A percentile compares a stretch with the other conserved stretches of the same genome.
These are phyloP conservation scores for Entophlyctis helioformis DNA, from an alignment of 192 early-diverging fungal genomes.

Conservation along the genomic window DNA sequence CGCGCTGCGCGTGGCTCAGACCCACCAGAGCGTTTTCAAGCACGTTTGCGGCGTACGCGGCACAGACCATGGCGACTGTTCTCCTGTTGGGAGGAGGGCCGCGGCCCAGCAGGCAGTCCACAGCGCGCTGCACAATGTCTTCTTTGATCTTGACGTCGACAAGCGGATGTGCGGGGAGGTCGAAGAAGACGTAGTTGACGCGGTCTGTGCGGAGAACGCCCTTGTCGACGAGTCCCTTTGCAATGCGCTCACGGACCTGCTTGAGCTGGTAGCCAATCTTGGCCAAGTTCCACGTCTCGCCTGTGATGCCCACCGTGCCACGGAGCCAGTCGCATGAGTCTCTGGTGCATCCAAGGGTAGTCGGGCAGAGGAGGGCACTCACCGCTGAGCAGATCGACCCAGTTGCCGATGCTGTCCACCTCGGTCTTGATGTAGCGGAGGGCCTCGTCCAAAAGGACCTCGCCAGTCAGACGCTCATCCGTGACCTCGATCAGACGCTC, in stretches of 20 bases:
- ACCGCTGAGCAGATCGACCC: slow-evolving; percentile 99
- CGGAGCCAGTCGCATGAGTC: no score
- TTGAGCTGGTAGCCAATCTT: slow-evolving; percentile 96
- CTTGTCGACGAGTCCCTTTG: slow-evolving; percentile 98
- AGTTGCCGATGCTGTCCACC: slow-evolving; percentile 70
- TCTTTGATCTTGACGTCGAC: slow-evolving; percentile 80
- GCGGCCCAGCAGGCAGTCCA: slow-evolving; percentile 65
- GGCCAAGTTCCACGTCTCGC: slow-evolving; percentile 97
- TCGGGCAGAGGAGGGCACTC: slow-evolving; percentile 4
- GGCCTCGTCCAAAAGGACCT: slow-evolving; percentile 92
- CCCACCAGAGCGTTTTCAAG: slow-evolving; percentile 85
- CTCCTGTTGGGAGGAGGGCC: slow-evolving; percentile 51
- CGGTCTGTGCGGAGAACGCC: slow-evolving; percentile 93
- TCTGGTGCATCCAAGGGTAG: no score
- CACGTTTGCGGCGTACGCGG: slow-evolving; percentile 95
- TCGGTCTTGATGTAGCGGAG: slow-evolving; percentile 83
- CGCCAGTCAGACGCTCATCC: slow-evolving; percentile 73
- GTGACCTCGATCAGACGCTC: slow-evolving; percentile 78
- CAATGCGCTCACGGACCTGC: slow-evolving; percentile 90
- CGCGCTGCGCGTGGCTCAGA: slow-evolving; percentile 73
- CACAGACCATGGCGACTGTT: slow-evolving; percentile 81
- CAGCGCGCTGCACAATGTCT: slow-evolving; percentile 67
- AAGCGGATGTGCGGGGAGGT: slow-evolving; percentile 96
- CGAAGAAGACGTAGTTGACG: slow-evolving; percentile 88
- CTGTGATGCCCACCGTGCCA: no score